phyloP scores from a whole-genome alignment of 31 red algal species.

The Asparagopsis taxiformis region DNA sequence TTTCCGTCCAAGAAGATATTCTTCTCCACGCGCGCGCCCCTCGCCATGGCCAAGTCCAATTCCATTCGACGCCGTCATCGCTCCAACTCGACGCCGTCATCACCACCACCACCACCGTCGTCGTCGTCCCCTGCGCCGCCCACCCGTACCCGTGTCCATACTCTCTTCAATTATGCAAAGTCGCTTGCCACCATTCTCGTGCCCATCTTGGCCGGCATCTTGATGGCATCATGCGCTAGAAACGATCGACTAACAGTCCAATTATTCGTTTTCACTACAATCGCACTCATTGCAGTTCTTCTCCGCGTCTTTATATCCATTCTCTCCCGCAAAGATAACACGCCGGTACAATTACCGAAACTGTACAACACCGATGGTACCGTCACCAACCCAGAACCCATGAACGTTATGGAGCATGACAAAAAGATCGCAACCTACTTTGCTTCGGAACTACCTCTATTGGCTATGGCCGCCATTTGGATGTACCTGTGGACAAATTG shows the following conservation, averaged over 20 bases:
- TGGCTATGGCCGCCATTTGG: conserved; percentile 55
- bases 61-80: background rate
- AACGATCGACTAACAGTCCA: background rate
- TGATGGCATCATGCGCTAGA: background rate
- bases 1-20: too few relatives aligned
- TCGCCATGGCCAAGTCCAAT: background rate
- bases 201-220: background rate
- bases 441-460: conserved; percentile 33
- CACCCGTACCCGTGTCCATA: background rate
- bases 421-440: conserved; percentile 46
- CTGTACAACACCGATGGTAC: conserved; percentile 44
- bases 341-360: conserved; percentile 23
- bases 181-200: too few relatives aligned
- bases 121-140: background rate
- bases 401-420: conserved; percentile 64
- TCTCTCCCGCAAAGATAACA: conserved; percentile 14
- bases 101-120: background rate
- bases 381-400: conserved; percentile 4
- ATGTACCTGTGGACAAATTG: conserved; percentile 35
- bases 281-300: background rate
- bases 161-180: background rate
- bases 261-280: background rate
- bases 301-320: background rate
- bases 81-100: background rate
- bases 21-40: background rate